Percentiles rank a stretch among this genome's conserved stretches.
Evolutionary conservation across 1,284 basidiomycete species (phyloP).

Genomic region (Abortiporus biennis): DNA sequence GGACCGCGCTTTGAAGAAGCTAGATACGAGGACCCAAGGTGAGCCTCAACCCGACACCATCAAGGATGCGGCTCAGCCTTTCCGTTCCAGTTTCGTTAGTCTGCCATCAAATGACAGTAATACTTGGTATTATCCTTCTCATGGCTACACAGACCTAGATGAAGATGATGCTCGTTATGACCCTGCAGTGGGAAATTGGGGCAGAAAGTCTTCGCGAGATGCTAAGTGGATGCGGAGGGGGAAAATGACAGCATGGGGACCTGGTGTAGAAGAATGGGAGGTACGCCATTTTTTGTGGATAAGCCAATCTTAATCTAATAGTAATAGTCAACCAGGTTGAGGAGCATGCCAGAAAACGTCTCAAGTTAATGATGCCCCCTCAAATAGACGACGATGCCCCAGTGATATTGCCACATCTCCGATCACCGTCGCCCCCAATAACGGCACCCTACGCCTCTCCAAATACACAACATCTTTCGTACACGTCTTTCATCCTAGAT

Average conservation of each 20-base stretch:
- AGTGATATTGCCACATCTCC: constrained; percentile 35
- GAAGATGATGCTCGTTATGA: constrained; percentile 46
- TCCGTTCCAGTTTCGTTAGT: constrained; percentile 19
- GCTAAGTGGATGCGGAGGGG: constrained; percentile 72
- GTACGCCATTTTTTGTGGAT: constrained; percentile 31
- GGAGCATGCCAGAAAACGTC: constrained; percentile 72
- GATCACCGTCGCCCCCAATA: constrained; percentile 38
- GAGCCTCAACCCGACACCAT: constrained; percentile 3
- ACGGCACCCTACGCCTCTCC: constrained; percentile 65
- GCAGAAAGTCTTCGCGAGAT: constrained; percentile 60
- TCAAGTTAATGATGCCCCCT: constrained; percentile 54
- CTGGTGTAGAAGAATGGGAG: constrained; percentile 77
- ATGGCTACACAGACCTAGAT: constrained; percentile 46
- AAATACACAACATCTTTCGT: constrained; percentile 58
- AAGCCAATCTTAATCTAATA: background rate
- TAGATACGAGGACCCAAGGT: constrained; percentile 25
- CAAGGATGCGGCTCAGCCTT: background rate
- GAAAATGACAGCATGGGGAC: constrained; percentile 75
- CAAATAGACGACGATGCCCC: constrained; percentile 33
- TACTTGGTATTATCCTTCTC: constrained; percentile 72
- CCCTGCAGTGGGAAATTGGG: constrained; percentile 68
- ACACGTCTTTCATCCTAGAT: constrained; percentile 79
- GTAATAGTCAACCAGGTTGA: constrained; percentile 48
- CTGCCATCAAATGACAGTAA: constrained; percentile 63
- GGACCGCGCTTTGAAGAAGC: constrained; percentile 21